A percentile compares a stretch with the other conserved stretches of the same genome.
Conservation (phyloP, 306 rosid species). For the Prinsepia uniflora region DNA sequence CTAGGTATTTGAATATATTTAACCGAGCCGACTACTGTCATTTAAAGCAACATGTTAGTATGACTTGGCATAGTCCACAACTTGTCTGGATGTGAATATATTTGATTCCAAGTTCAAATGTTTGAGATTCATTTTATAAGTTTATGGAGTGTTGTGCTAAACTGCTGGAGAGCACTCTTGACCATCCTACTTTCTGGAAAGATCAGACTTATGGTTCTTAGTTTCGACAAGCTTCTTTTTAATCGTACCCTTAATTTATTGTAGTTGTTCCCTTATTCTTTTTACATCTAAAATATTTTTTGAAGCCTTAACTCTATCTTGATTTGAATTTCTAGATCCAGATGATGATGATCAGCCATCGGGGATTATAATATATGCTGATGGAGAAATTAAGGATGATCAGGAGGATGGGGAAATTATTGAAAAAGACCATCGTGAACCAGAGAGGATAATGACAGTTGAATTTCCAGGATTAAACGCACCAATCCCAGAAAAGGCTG, state of each 20-base stretch:
- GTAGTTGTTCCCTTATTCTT: background rate
- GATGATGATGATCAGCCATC: constrained; percentile 90
- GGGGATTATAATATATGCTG: constrained; percentile 72
- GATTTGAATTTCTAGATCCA: constrained; percentile 43
- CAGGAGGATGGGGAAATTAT: constrained; percentile 93
- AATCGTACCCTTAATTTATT: background rate
- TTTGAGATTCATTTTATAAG: background rate
- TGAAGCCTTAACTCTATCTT: constrained; percentile 5
- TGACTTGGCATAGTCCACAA: background rate
- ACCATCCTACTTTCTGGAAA: constrained; percentile 1
- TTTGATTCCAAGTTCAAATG: background rate
- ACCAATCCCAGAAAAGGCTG: constrained; percentile 81
- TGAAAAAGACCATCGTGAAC: constrained; percentile 43
- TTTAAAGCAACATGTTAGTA: constrained; percentile 7
- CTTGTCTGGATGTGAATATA: background rate
- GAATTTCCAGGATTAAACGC: constrained; percentile 86
- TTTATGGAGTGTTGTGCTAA: background rate
- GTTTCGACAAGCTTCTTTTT: background rate
- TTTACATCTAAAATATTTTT: constrained; percentile 12
- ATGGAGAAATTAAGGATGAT: constrained; percentile 47
- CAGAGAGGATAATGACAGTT: constrained; percentile 53
- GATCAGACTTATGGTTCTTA: constrained; percentile 1
- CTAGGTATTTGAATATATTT: constrained; percentile 52
- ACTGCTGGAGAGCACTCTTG: background rate
- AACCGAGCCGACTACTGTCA: constrained; percentile 12